A percentile compares a stretch with the other conserved stretches of the same genome.
Evolutionary conservation across 2,329 filamentous ascomycete genomes (phyloP).

Genomic region (Aspergillus eucalypticola): DNA sequence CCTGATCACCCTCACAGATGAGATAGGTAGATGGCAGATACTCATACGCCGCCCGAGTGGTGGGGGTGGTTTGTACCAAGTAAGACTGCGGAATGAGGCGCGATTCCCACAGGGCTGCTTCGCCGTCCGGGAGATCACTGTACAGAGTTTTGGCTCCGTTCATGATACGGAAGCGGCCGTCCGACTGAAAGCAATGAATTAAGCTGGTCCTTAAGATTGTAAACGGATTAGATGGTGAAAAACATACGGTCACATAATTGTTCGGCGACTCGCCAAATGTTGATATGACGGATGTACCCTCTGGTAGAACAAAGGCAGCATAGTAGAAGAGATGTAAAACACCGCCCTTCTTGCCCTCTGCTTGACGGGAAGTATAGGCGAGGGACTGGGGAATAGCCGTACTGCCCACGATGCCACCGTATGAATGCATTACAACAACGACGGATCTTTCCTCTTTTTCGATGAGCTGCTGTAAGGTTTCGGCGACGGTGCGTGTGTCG

Average conservation of each 20-base stretch:
- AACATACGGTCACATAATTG: background rate
- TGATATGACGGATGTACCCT: background rate
- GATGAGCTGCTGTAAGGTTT: background rate
- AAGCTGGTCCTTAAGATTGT: background rate
- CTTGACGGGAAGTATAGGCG: background rate
- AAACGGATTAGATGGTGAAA: background rate
- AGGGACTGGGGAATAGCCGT: conserved; percentile 6
- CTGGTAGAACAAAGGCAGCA: background rate
- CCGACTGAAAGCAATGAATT: background rate
- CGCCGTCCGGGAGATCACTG: conserved; percentile 4
- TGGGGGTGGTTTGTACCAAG: conserved; percentile 1
- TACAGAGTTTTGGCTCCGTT: conserved; percentile 5
- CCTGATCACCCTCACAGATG: conserved; percentile 7
- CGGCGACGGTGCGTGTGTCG: background rate
- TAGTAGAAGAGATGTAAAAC: conserved; percentile 1
- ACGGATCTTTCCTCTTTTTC: background rate
- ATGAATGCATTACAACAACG: conserved; percentile 8
- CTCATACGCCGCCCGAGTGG: conserved; percentile 7
- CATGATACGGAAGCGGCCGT: background rate
- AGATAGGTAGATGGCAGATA: conserved; percentile 12
- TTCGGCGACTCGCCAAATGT: conserved; percentile 5
- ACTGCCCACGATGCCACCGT: conserved; percentile 7
- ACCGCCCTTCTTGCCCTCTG: background rate
- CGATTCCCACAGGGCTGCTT: conserved; percentile 7
- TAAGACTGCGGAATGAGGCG: conserved; percentile 9